Conservation (phyloP, 2,329 filamentous ascomycete genomes). For the Lojkania enalia region DNA sequence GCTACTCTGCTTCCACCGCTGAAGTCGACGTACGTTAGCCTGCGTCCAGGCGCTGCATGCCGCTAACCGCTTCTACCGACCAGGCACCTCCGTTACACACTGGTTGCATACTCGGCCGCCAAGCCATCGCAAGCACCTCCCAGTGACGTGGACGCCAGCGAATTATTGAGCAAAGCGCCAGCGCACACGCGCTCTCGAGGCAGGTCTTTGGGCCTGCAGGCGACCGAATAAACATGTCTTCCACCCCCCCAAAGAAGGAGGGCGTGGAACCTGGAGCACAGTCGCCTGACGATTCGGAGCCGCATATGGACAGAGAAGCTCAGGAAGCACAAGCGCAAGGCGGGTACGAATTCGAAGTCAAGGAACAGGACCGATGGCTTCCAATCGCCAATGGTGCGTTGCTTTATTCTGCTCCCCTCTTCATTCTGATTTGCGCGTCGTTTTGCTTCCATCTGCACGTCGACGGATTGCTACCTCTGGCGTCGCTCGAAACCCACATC, state of each 20-base stretch:
- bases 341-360: slow-evolving; percentile 95
- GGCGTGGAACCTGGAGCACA: slow-evolving; percentile 90
- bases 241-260: slow-evolving; percentile 82
- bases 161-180: slow-evolving; percentile 41
- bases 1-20: no score
- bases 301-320: slow-evolving; percentile 84
- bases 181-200: slow-evolving; percentile 53
- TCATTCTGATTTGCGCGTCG: slow-evolving; percentile 44
- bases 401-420: slow-evolving; percentile 30
- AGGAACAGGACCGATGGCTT: slow-evolving; percentile 99
- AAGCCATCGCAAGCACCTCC: slow-evolving; percentile 31
- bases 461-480: slow-evolving; percentile 46
- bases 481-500: slow-evolving; percentile 51
- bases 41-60: slow-evolving; percentile 30
- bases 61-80: slow-evolving; percentile 35
- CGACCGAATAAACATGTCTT: slow-evolving; percentile 89
- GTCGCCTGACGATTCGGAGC: slow-evolving; percentile 87
- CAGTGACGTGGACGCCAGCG: slow-evolving; percentile 48
- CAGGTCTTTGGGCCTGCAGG: slow-evolving; percentile 46
- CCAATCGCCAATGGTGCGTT: slow-evolving; percentile 99
- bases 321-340: slow-evolving; percentile 76
- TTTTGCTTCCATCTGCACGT: slow-evolving; percentile 39
- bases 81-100: slow-evolving; percentile 37
- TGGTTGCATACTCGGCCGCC: slow-evolving; percentile 41
- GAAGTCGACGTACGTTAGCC: slow-evolving; percentile 26